Evolutionary conservation across 257 asterid genomes (phyloP), one percentile per base, ranked within the genome.

Genomic region (Dorcoceras hygrometricum): DNA sequence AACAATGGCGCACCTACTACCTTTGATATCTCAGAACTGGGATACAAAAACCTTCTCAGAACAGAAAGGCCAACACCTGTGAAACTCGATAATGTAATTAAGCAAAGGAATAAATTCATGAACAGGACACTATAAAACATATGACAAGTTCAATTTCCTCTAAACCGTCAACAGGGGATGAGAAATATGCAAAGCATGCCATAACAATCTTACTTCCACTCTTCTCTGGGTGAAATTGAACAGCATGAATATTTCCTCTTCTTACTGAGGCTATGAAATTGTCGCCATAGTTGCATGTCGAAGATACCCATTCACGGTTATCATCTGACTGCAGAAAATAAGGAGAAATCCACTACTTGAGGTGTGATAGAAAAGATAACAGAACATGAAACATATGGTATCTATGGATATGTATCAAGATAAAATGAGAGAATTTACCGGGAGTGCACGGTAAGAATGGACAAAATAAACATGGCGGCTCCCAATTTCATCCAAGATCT

Each of bases 211-310:
- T 67, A 90, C 99, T 97, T 63, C 97, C 99, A 82, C 97, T 93
- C 85, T 90, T 93, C 81, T 93, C 99, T 1, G 99, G 99, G 74
- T 93, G 99, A 76, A 93, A 93, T 78, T 93, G 99, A 62, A 90
- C 99, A 19, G 97, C 99, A 19, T 90, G 91, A 54, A 90, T 95
- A 73, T 90, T 90, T 79, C 99, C 99, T 77, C 80, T 78, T 76
- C 87, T 81, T 67, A 93, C 75, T 54, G 99, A 90, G 65, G 99
- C 92, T 73, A 93, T 84, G 68, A 93, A 93, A 61, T 79, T 71
- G 69, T 72, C 86, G 10, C 95, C 97, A 61, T 93, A 93, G 70
- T 82, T 79, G 84, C 99, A 93, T 56, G 87, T 81, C 8, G 99
- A 83, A 55, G 99, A 86, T 65, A 90, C 77, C 99, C 97, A 93